Base-by-base conservation (phyloP, 768 basidiomycete genomes). In the Pleurotus sapidus region DNA sequence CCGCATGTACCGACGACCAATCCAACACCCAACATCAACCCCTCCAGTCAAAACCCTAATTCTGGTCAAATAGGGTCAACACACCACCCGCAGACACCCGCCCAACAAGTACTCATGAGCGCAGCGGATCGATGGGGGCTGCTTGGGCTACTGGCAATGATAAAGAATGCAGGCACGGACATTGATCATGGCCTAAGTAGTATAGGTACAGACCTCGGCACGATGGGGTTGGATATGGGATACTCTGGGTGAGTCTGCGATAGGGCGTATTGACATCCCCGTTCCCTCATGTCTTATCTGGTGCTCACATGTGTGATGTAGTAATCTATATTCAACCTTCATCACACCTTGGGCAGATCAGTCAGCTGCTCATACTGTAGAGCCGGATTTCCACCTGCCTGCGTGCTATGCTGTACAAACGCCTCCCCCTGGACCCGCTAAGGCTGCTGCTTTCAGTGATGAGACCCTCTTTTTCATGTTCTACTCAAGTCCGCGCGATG, bases 401-500 rank as follows among this genome's bases (percentile, higher is more conserved):
- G 77, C 84, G 25, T 97, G 95, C 74, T 98, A 98, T 60, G 94
- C 88, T 71, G 95, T 97, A 48, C 88, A 91, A 64, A 87, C 95
- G 34, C 87, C 89, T 38, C 86, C 93, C 46, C 89, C 91, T 38
- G 90, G 90, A 3, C 88, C 90, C 53, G 78, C 68, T 61, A 95
- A 94, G 74, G 89, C 87, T 15, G 80, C 82, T 1, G 84, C 87
- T 49, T 96, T 98, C 74, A 90, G 89, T 71, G 95, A 98, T 70
- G 95, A 98, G 73, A 97, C 95, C 14, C 76, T 98, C 24, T 97
- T 98, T 74, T 96, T 93, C 81, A 95, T 96, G 85, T 98, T 98
- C 80, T 98, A 98, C 75, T 87, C 93, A 57, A 88, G 86, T 72
- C 93, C 95, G 57, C 78, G 91, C 66, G 95, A 98, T 74, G 87